These are phyloP conservation scores for Chrysanthemum seticuspe DNA, from an alignment of 129 eudicot species.

Conservation along the genomic window DNA sequence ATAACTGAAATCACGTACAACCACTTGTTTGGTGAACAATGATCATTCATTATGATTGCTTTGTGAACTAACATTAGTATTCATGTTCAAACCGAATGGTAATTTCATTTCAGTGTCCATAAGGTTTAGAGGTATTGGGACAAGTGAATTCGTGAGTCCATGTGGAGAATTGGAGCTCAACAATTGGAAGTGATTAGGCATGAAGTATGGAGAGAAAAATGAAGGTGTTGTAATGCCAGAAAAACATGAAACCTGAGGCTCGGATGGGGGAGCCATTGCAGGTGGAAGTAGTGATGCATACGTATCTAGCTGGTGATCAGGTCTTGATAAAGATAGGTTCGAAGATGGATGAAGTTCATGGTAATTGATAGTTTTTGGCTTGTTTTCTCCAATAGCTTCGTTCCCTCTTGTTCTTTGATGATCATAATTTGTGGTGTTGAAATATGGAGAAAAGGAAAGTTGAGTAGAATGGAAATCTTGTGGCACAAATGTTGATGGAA, in stretches of 20 bases:
- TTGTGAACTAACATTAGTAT: constrained; percentile 28
- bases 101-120: constrained; percentile 29
- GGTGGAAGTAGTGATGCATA: constrained; percentile 16
- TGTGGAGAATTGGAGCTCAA: constrained; percentile 37
- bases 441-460: constrained; percentile 31
- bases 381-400: constrained; percentile 24
- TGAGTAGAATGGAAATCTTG: constrained; percentile 27
- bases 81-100: constrained; percentile 31
- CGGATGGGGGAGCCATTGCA: constrained; percentile 26
- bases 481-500: constrained; percentile 23
- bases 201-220: constrained; percentile 30
- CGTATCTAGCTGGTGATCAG: constrained; percentile 28
- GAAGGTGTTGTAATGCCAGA: constrained; percentile 27
- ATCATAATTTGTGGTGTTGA: constrained; percentile 11
- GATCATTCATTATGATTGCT: constrained; percentile 22
- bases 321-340: constrained; percentile 53
- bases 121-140: constrained; percentile 41
- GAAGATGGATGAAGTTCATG: constrained; percentile 42
- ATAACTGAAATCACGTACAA: no score
- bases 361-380: constrained; percentile 25
- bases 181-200: constrained; percentile 40
- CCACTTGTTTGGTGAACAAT: background rate
- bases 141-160: constrained; percentile 31
- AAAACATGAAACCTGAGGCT: constrained; percentile 37
- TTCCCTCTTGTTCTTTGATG: constrained; percentile 30